Conservation (phyloP, 1,139 yeast genomes). For the Kodamaea derodonti region DNA sequence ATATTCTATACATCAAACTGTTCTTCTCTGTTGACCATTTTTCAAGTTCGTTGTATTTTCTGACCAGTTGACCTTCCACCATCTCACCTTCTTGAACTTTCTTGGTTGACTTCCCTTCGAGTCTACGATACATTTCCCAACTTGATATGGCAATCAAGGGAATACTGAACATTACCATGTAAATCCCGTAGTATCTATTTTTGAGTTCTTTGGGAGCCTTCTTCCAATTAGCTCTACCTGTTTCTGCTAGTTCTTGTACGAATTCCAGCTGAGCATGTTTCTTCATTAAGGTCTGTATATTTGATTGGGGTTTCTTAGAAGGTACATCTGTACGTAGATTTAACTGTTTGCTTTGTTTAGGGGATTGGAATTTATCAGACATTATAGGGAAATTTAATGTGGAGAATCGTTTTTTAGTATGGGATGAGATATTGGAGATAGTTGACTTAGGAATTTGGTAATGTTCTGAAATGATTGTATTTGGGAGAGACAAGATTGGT, state of each 20-base stretch:
- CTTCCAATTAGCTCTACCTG: conserved; percentile 46
- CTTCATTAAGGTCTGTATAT: conserved; percentile 11
- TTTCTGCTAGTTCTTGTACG: conserved; percentile 31
- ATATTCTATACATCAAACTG: conserved; percentile 35
- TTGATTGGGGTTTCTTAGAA: conserved; percentile 13
- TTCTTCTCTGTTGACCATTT: conserved; percentile 39
- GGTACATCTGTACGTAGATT: conserved; percentile 11
- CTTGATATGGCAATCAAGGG: conserved; percentile 36
- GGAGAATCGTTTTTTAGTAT: no score
- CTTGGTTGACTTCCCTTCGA: conserved; percentile 42
- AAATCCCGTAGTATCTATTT: conserved; percentile 37
- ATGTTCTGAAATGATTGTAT: no score
- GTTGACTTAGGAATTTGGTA: no score
- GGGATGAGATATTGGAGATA: no score
- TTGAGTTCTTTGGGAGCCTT: conserved; percentile 41
- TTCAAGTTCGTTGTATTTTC: conserved; percentile 38
- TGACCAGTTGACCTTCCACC: conserved; percentile 28
- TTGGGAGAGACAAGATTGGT: no score
- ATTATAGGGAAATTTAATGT: background rate
- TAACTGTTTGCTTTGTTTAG: conserved; percentile 8
- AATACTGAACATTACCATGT: conserved; percentile 35
- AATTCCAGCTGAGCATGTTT: conserved; percentile 23
- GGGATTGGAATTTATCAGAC: background rate
- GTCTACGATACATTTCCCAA: conserved; percentile 33
- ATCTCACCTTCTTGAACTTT: conserved; percentile 42